A percentile compares a stretch with the other conserved stretches of the same genome.
phyloP scores from a whole-genome alignment of 2,329 filamentous ascomycete genomes.

The Xylaria sp. region DNA sequence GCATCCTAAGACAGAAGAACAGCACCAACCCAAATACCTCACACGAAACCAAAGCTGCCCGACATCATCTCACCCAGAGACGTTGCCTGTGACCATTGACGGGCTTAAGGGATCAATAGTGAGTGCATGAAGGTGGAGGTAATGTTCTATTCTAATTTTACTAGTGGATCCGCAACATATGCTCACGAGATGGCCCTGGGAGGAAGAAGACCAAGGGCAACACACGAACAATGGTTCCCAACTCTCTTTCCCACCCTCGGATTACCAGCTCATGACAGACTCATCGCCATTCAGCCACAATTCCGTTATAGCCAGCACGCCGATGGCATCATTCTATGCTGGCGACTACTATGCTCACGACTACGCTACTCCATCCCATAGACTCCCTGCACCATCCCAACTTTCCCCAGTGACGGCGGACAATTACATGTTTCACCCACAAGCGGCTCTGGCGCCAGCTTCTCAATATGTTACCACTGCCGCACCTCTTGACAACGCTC shows the following conservation, averaged over 20 bases:
- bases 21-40: background rate
- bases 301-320: background rate
- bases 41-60: background rate
- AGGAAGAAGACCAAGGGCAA: background rate
- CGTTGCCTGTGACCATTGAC: background rate
- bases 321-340: background rate
- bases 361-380: background rate
- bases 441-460: background rate
- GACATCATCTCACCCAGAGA: background rate
- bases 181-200: background rate
- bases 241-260: background rate
- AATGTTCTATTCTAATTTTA: constrained; percentile 7
- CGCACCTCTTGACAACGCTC: background rate
- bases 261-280: background rate
- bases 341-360: background rate
- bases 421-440: background rate
- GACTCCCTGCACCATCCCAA: constrained; percentile 1
- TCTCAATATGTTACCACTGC: background rate
- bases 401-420: background rate
- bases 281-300: background rate
- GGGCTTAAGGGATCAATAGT: background rate
- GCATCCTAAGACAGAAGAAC: background rate
- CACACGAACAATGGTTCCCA: background rate
- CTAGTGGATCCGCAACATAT: constrained; percentile 17
- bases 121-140: background rate